phyloP scores from a whole-genome alignment of 805 yeast genomes.

The Scheffersomyces lignosus region DNA sequence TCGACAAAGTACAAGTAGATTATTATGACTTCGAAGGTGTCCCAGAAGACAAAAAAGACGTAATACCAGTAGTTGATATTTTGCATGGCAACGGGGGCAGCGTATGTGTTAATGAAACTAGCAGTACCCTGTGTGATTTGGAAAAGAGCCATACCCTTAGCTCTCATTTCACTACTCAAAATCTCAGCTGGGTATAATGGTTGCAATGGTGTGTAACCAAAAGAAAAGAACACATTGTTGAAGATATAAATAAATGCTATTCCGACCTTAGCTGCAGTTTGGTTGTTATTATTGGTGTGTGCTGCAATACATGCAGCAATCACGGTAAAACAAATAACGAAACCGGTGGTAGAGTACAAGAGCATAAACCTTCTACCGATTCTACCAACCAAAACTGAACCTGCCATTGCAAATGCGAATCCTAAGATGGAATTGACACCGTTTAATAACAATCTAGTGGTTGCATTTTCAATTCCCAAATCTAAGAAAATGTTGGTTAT shows the following conservation, averaged over 20 bases:
- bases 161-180: conserved; percentile 3
- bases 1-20: conserved; percentile 2
- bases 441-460: conserved; percentile 19
- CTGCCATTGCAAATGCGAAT: conserved; percentile 11
- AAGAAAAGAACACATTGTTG: conserved; percentile 22
- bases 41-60: conserved; percentile 28
- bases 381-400: conserved; percentile 19
- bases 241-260: conserved; percentile 27
- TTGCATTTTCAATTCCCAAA: conserved; percentile 5
- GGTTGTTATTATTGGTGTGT: background rate
- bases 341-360: conserved; percentile 15
- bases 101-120: conserved; percentile 22
- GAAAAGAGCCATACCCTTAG: conserved; percentile 15
- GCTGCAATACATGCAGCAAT: conserved; percentile 20
- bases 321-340: conserved; percentile 18
- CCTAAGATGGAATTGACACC: conserved; percentile 14
- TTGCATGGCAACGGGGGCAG: conserved; percentile 26
- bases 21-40: conserved; percentile 13
- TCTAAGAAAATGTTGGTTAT: background rate
- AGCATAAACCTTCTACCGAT: conserved; percentile 25
- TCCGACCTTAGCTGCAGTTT: conserved; percentile 20
- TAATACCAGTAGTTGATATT: conserved; percentile 30
- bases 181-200: conserved; percentile 31
- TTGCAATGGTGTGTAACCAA: conserved; percentile 36
- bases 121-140: conserved; percentile 27